A percentile compares a stretch with the other conserved stretches of the same genome.
Conservation (phyloP, 2,329 filamentous ascomycete genomes). For the Colletotrichum sp. region DNA sequence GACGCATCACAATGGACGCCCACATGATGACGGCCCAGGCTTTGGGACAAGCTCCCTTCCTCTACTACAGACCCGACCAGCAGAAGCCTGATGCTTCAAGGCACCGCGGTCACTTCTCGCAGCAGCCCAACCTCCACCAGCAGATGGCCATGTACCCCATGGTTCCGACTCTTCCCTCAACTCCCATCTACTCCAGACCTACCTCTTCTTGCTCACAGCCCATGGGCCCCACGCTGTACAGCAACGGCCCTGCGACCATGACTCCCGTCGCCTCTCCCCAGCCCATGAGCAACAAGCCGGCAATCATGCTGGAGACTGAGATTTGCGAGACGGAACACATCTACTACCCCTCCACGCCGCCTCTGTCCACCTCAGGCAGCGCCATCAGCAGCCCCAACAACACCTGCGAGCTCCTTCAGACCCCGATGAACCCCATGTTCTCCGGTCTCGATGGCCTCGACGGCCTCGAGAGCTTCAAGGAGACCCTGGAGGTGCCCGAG, state of each 20-base stretch:
- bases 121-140: conserved; percentile 46
- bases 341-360: conserved; percentile 85
- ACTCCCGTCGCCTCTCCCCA: conserved; percentile 80
- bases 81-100: conserved; percentile 69
- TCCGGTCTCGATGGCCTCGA: conserved; percentile 69
- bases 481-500: conserved; percentile 75
- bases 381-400: conserved; percentile 81
- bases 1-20: conserved; percentile 65
- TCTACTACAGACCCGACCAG: conserved; percentile 81
- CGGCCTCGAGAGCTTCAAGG: conserved; percentile 65
- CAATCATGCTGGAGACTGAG: conserved; percentile 81
- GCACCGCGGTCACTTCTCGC: conserved; percentile 76
- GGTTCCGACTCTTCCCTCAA: conserved; percentile 64
- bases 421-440: conserved; percentile 82
- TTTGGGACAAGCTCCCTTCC: conserved; percentile 78
- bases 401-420: conserved; percentile 77
- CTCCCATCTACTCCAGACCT: conserved; percentile 69
- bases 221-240: conserved; percentile 56
- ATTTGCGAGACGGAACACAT: conserved; percentile 64
- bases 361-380: conserved; percentile 85
- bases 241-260: conserved; percentile 65
- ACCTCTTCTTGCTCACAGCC: conserved; percentile 70
- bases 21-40: conserved; percentile 59
- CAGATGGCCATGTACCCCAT: conserved; percentile 59
- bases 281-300: conserved; percentile 71